Conservation (phyloP, 1,284 basidiomycete species). For the Cerrena zonata region DNA sequence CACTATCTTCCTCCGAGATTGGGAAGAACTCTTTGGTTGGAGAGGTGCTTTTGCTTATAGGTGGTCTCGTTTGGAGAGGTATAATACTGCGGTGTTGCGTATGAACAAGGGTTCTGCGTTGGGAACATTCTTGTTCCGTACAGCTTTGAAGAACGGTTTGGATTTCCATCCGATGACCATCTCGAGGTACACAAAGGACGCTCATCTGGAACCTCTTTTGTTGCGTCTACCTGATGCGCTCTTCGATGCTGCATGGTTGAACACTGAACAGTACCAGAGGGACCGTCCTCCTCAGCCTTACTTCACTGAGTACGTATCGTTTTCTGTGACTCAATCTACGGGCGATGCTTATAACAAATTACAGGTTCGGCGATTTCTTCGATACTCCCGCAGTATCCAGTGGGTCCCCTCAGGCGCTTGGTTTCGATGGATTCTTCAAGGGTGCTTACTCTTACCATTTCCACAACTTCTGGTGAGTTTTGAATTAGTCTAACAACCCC, state of each 20-base stretch:
- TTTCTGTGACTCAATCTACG: not conserved
- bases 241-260: constrained; percentile 67
- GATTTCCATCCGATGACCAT: constrained; percentile 71
- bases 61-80: constrained; percentile 60
- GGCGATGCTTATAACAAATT: constrained; percentile 8
- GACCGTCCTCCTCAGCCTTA: constrained; percentile 64
- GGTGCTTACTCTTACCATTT: constrained; percentile 70
- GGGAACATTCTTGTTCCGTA: constrained; percentile 60
- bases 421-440: constrained; percentile 65
- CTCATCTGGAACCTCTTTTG: constrained; percentile 53
- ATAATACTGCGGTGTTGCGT: constrained; percentile 66
- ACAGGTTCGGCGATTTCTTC: constrained; percentile 58
- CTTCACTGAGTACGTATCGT: constrained; percentile 49
- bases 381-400: constrained; percentile 48
- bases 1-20: constrained; percentile 66
- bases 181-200: constrained; percentile 56
- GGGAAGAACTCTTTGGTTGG: constrained; percentile 71
- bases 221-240: constrained; percentile 62
- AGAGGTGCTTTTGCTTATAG: constrained; percentile 66
- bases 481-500: not conserved
- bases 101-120: constrained; percentile 60
- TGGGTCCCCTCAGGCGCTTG: constrained; percentile 49
- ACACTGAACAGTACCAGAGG: constrained; percentile 58
- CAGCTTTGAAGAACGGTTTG: constrained; percentile 59
- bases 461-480: constrained; percentile 41